phyloP scores from a whole-genome alignment of 1,284 basidiomycete species.

The Termitomyces sp. region DNA sequence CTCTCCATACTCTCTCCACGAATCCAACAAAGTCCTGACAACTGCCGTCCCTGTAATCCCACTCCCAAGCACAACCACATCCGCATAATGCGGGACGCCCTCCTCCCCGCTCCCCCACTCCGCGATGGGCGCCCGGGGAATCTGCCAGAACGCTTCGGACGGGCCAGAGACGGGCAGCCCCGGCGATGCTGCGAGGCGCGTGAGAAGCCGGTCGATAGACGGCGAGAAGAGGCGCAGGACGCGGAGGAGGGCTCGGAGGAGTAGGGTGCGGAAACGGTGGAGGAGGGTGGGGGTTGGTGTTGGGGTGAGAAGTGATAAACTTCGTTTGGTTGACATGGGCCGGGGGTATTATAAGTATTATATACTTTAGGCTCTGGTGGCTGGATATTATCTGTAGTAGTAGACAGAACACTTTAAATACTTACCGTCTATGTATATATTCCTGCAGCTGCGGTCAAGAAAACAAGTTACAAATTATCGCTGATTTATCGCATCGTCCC shows the following conservation, averaged over 20 bases:
- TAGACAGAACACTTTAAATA: no score
- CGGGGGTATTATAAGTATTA: no score
- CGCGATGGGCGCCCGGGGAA: constrained; percentile 49
- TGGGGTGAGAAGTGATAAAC: background rate
- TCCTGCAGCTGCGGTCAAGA: no score
- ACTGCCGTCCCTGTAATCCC: constrained; percentile 65
- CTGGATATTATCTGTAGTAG: no score
- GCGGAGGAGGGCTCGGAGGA: constrained; percentile 24
- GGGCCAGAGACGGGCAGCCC: constrained; percentile 54
- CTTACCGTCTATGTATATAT: no score
- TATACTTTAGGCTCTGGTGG: no score
- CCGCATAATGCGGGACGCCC: constrained; percentile 44
- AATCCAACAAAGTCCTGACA: constrained; percentile 46
- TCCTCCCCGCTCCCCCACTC: constrained; percentile 22
- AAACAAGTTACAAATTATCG: no score
- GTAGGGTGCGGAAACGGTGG: constrained; percentile 11
- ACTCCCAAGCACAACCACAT: constrained; percentile 65
- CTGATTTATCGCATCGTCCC: no score
- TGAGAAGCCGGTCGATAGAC: constrained; percentile 27
- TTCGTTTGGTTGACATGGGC: background rate
- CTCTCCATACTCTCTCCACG: constrained; percentile 16
- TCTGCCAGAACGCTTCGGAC: constrained; percentile 55
- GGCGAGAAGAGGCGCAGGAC: constrained; percentile 26
- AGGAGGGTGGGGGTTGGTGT: background rate
- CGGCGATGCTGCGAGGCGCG: constrained; percentile 43